Percentiles rank a stretch among this genome's conserved stretches.
These are phyloP conservation scores for Saccharomyces hybrid DNA, from an alignment of 1,139 yeast species.

Conservation along the genomic window DNA sequence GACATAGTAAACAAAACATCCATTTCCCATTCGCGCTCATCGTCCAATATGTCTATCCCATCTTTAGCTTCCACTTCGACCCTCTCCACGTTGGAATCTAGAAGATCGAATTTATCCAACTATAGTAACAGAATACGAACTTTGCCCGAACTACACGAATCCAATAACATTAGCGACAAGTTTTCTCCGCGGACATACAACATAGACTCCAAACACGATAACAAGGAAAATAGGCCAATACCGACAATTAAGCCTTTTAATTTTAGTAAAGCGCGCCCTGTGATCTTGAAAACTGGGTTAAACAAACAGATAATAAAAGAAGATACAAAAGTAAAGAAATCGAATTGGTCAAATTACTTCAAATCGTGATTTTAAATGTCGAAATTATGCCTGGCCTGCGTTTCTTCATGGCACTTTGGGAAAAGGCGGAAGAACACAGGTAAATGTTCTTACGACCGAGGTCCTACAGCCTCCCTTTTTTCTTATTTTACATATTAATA, in stretches of 20 bases:
- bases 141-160: constrained; percentile 5
- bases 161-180: constrained; percentile 6
- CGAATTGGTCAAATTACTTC: constrained; percentile 9
- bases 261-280: constrained; percentile 9
- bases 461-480: neutral
- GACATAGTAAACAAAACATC: neutral
- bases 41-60: constrained; percentile 22
- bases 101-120: constrained; percentile 7
- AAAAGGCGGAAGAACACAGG: neutral
- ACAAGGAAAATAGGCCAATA: constrained; percentile 9
- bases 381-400: too few species aligned
- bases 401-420: neutral
- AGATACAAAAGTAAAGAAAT: constrained; percentile 6
- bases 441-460: neutral
- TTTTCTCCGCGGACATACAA: neutral
- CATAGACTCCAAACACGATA: constrained; percentile 3
- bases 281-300: constrained; percentile 15
- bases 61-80: constrained; percentile 25
- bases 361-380: neutral
- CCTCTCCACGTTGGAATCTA: constrained; percentile 20
- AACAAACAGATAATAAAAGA: constrained; percentile 6
- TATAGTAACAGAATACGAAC: constrained; percentile 4
- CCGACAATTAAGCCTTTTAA: neutral
- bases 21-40: constrained; percentile 17
- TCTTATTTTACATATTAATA: neutral